Evolutionary conservation across 208 protist genomes (phyloP).

Genomic region (Acanthamoeba healyi): DNA sequence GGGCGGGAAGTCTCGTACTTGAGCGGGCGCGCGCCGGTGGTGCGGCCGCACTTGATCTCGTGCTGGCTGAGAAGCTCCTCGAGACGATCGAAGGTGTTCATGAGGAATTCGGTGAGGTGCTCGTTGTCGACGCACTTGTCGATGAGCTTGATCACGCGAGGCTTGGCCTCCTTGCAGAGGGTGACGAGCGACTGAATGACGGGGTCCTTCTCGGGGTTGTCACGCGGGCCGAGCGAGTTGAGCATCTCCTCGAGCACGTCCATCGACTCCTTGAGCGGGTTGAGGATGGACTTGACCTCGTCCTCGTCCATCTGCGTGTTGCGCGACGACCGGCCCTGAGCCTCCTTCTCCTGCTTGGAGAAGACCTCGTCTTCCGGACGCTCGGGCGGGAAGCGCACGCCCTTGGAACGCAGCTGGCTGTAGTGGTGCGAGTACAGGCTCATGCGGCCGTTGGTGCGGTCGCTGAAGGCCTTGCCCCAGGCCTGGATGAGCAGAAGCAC

Average conservation of each 20-base stretch:
- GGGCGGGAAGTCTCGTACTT: constrained; percentile 29
- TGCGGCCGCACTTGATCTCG: constrained; percentile 65
- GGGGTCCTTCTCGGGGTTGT: constrained; percentile 56
- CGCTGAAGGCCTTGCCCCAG: constrained; percentile 60
- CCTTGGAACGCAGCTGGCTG: background rate
- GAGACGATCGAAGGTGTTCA: constrained; percentile 53
- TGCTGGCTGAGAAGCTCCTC: constrained; percentile 60
- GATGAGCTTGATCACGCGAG: constrained; percentile 68
- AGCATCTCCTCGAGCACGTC: constrained; percentile 68
- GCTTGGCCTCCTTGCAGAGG: constrained; percentile 66
- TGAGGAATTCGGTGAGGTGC: constrained; percentile 62
- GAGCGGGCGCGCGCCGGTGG: background rate
- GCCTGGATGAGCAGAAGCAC: constrained; percentile 66
- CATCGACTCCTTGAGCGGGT: constrained; percentile 70
- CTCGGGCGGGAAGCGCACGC: constrained; percentile 67
- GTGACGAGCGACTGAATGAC: constrained; percentile 40
- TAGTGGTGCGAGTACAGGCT: constrained; percentile 62
- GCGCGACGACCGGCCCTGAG: constrained; percentile 19
- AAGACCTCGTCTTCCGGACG: constrained; percentile 59
- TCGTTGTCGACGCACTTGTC: constrained; percentile 70
- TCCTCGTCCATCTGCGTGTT: constrained; percentile 43
- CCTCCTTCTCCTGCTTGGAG: constrained; percentile 55
- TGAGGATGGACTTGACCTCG: constrained; percentile 53
- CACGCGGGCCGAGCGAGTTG: constrained; percentile 23
- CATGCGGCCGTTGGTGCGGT: constrained; percentile 21